Conservation (phyloP, 495 filamentous ascomycete genomes). For the Amniculicola lignicola region DNA sequence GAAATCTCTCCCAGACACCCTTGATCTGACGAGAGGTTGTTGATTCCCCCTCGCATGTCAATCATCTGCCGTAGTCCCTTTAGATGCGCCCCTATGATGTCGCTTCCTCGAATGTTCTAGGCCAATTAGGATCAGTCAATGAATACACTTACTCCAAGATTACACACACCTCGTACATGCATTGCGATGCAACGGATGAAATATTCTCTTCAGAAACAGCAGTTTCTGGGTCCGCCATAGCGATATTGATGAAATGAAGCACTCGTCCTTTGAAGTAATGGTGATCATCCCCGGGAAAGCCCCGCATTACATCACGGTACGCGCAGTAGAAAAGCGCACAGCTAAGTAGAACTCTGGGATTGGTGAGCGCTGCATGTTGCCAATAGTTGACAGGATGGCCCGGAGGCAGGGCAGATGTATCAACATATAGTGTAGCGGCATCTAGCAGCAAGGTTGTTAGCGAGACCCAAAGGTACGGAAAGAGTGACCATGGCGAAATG, state of each 20-base stretch:
- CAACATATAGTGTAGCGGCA: constrained; percentile 2
- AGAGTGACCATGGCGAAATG: not conserved
- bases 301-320: constrained; percentile 6
- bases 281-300: not conserved
- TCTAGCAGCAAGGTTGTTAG: constrained; percentile 3
- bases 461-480: not conserved
- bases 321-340: constrained; percentile 15
- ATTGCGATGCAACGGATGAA: constrained; percentile 6
- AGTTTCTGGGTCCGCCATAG: constrained; percentile 5
- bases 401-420: constrained; percentile 1
- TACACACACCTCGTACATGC: constrained; percentile 21
- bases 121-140: not conserved
- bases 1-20: constrained; percentile 11
- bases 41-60: constrained; percentile 20
- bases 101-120: constrained; percentile 16
- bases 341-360: constrained; percentile 16
- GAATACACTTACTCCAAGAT: not conserved
- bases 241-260: constrained; percentile 13
- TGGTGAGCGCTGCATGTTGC: constrained; percentile 4
- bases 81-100: constrained; percentile 6
- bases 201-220: constrained; percentile 14
- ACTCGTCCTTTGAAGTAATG: constrained; percentile 9
- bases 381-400: constrained; percentile 11
- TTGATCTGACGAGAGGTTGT: constrained; percentile 14
- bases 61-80: constrained; percentile 21